Evolutionary conservation across 2,329 filamentous ascomycete genomes (phyloP).

Genomic region (Plectosphaerella plurivora): DNA sequence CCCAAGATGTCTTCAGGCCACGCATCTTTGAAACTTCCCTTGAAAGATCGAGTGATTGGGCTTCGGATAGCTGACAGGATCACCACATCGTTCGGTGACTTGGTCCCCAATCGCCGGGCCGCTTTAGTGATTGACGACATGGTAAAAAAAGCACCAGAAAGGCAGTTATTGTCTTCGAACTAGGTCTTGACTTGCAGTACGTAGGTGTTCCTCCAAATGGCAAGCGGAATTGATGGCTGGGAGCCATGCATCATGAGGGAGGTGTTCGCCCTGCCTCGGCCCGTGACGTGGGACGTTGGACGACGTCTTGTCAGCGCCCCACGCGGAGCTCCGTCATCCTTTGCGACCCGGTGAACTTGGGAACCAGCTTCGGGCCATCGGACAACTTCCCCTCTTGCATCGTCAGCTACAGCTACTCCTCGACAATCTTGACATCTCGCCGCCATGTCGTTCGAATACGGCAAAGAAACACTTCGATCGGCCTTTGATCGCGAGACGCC

Average conservation of each 20-base stretch:
- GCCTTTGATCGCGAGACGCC: constrained; percentile 17
- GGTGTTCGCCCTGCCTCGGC: too few species aligned
- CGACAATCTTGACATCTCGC: too few species aligned
- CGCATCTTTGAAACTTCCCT: constrained; percentile 62
- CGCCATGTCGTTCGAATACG: not conserved
- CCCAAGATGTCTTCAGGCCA: constrained; percentile 64
- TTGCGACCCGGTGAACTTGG: too few species aligned
- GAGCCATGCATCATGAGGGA: too few species aligned
- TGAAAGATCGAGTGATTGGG: constrained; percentile 61
- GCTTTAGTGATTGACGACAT: not conserved
- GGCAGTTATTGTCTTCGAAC: too few species aligned
- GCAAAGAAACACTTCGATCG: not conserved
- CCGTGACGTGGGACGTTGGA: too few species aligned
- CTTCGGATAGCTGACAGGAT: constrained; percentile 64
- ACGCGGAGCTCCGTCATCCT: not conserved
- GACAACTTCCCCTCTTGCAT: not conserved
- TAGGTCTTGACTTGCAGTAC: too few species aligned
- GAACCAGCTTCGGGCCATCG: too few species aligned
- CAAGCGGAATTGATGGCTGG: too few species aligned
- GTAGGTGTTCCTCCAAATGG: too few species aligned
- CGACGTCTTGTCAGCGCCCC: not conserved
- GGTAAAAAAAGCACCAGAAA: not conserved
- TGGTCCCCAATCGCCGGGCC: not conserved
- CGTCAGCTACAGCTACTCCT: not conserved
- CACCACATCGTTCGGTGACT: constrained; percentile 56